A percentile compares a stretch with the other conserved stretches of the same genome.
phyloP scores from a whole-genome alignment of 805 yeast species.

The Wickerhamomyces subpelliculosus region DNA sequence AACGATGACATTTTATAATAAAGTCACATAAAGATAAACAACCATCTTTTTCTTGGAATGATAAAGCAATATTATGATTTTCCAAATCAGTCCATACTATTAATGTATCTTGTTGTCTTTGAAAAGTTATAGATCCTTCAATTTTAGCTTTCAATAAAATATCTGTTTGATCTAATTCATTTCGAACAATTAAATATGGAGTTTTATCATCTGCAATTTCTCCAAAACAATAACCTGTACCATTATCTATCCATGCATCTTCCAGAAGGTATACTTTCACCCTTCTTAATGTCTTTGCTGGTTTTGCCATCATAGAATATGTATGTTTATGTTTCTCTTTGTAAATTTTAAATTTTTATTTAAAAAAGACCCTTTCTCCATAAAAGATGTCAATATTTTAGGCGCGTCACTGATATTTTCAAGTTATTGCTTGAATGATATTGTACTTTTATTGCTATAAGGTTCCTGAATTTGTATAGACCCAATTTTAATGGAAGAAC shows the following conservation, averaged over 20 bases:
- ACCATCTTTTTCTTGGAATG: slow-evolving; percentile 89
- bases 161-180: slow-evolving; percentile 56
- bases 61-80: slow-evolving; percentile 74
- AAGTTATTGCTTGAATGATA: too few species aligned
- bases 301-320: background rate
- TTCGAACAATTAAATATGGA: slow-evolving; percentile 65
- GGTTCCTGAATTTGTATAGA: too few species aligned
- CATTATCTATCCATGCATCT: slow-evolving; percentile 86
- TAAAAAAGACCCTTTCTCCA: too few species aligned
- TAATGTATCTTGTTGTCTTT: slow-evolving; percentile 88
- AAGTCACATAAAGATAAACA: slow-evolving; percentile 81
- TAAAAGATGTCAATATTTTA: too few species aligned
- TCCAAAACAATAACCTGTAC: slow-evolving; percentile 88
- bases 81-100: slow-evolving; percentile 86
- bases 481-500: too few species aligned
- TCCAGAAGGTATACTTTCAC: slow-evolving; percentile 86
- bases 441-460: too few species aligned
- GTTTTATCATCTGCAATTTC: slow-evolving; percentile 31
- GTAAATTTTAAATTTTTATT: too few species aligned
- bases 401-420: too few species aligned
- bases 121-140: slow-evolving; percentile 77
- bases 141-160: slow-evolving; percentile 57
- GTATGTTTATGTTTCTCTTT: background rate
- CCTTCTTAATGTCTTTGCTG: slow-evolving; percentile 34
- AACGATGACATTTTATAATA: slow-evolving; percentile 57